Evolutionary conservation across 768 basidiomycete species (phyloP).

Genomic region (Calocera cornea): DNA sequence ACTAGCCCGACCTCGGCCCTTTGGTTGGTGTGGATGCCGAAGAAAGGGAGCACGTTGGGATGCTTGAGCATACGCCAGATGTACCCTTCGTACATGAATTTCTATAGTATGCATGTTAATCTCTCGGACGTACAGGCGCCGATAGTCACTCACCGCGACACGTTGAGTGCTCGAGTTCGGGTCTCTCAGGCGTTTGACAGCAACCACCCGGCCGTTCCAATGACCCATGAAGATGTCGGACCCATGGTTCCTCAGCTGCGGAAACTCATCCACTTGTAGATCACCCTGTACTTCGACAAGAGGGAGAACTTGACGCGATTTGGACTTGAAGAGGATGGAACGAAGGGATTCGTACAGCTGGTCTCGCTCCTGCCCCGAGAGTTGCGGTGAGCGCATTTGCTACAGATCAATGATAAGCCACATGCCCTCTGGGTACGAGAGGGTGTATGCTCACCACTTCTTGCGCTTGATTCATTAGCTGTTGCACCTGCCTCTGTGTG

Average conservation of each 20-base stretch:
- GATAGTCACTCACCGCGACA: background rate
- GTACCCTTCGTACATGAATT: background rate
- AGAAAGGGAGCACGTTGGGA: background rate
- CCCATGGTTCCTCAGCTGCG: background rate
- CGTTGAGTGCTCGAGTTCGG: background rate
- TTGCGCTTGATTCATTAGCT: background rate
- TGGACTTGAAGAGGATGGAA: background rate
- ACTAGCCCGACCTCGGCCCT: background rate
- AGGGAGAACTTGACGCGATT: background rate
- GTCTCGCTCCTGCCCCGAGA: background rate
- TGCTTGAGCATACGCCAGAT: background rate
- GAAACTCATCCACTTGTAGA: background rate
- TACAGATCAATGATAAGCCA: background rate
- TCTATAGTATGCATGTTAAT: background rate
- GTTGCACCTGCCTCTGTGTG: background rate
- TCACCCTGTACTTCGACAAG: background rate
- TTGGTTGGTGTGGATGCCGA: background rate
- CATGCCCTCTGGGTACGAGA: background rate
- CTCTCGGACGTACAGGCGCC: background rate
- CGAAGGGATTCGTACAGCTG: background rate
- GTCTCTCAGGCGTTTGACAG: background rate
- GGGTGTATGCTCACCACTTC: background rate
- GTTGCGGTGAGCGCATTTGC: background rate
- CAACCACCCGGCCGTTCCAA: background rate
- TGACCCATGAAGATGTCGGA: background rate